Base-by-base conservation (phyloP, 2,329 filamentous ascomycete genomes). In the Alternaria triticina region DNA sequence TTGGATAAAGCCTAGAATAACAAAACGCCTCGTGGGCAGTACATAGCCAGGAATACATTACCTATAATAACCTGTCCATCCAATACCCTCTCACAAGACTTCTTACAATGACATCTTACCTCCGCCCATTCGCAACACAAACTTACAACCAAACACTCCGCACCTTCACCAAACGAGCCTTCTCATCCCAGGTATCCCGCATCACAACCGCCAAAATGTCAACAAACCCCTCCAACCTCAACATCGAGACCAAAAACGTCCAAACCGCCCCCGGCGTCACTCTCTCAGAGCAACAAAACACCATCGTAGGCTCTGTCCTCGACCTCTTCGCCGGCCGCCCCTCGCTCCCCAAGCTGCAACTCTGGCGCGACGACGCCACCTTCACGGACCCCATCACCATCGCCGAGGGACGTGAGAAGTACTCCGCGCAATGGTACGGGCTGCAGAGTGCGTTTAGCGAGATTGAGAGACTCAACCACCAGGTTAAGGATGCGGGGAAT, bases 261-360 rank as follows among this genome's bases (percentile, higher is more conserved):
- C 82, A 84, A 49, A 84, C 84, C 10, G 82, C 81, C 0, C 68
- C 83, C 0, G 86, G 86, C 12, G 82, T 89, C 13, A 75, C 82
- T 1, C 81, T 89, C 13, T 82, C 81, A 17, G 67, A 79, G 0
- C 73, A 82, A 20, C 86, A 90, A 70, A 84, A 85, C 63, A 82
- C 87, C 0, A 62, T 89, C 30, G 84, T 89, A 12, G 86, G 86
- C 61, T 86, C 84, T 49, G 82, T 90, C 13, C 82, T 90, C 23
- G 88, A 90, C 72, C 84, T 90, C 51, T 90, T 90, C 73, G 85
- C 86, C 33, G 88, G 88, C 49, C 82, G 84, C 17, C 87, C 88
- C 0, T 86, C 86, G 2, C 82, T 89, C 3, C 82, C 83, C 44
- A 89, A 90, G 73, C 83, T 90, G 49, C 79, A 82, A 13, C 82